Percentiles rank a stretch among this genome's conserved stretches.
Conservation (phyloP, 2,329 filamentous ascomycete species). For the Coniochaeta sp. region DNA sequence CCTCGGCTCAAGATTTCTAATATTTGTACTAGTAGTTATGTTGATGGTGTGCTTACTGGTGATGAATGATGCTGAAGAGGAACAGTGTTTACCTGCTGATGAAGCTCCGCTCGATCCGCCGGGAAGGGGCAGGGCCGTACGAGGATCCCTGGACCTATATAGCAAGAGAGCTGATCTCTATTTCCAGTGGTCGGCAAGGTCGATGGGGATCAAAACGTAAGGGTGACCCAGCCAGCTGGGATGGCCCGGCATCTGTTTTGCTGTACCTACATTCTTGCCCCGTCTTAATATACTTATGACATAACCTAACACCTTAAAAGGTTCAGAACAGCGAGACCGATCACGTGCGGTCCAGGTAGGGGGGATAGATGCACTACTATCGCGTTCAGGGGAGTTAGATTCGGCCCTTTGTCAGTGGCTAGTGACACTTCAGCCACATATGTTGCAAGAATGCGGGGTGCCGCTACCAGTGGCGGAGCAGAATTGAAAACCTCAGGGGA, state of each 20-base stretch:
- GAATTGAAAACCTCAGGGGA: no score
- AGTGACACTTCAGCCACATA: no score
- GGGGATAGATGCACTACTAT: no score
- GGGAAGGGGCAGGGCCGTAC: background rate
- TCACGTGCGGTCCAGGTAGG: no score
- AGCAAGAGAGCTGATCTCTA: background rate
- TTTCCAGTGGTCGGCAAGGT: background rate
- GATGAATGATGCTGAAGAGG: background rate
- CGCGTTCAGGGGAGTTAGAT: no score
- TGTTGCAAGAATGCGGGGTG: no score
- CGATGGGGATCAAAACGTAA: background rate
- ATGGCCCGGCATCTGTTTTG: background rate
- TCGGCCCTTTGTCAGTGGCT: no score
- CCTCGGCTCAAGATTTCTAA: background rate
- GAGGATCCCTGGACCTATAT: background rate
- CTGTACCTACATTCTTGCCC: no score
- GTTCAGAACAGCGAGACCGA: no score
- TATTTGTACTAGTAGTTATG: background rate
- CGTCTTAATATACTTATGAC: no score
- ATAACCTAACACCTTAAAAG: no score
- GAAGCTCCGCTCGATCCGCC: background rate
- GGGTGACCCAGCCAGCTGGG: background rate
- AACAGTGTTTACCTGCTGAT: background rate
- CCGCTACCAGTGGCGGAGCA: no score
- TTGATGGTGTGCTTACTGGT: background rate